Base-by-base conservation (phyloP, 1,284 basidiomycete genomes). In the Microbotryum lychnidis-dioicae region DNA sequence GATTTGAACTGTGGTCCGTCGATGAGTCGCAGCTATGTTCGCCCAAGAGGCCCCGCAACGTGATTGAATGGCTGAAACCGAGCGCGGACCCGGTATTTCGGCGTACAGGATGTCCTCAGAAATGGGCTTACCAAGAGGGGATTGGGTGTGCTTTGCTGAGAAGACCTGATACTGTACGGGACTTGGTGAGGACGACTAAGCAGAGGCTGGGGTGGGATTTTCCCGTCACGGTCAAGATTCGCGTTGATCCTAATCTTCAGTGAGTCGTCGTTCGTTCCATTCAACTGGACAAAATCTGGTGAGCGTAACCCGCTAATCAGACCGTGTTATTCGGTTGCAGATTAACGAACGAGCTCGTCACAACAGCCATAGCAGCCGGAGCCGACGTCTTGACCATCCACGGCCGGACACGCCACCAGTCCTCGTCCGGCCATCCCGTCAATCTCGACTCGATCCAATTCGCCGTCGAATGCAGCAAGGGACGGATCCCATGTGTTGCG, bases 191-290 rank as follows among this genome's bases (percentile, higher is more conserved):
- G 16, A 71, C 76, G 1, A 78, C 80, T n/a, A 79, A 81, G 60
- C 78, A 76, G 54, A 73, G 81, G 4, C 73, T 82, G 56, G 82
- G 81, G 0, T 77, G 78, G 73, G 71, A 72, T 16, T 83, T 77
- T 66, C 79, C 80, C n/a, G 79, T 84, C 33, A 79, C 77, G 54
- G 79, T 84, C 65, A 84, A 84, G 74, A 83, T 84, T 56, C 75
- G 82, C 10, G 75, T 83, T 16, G 82, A 83, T 70, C 69, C 74
- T 7, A 80, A 83, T 63, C 71, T 76, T 23, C 71, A 74, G 77
- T 79, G 64, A 60, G 75, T 73, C 18, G 8, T 48, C 18, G 25
- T 56, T 58, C 25, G 20, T 29, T 57, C 55, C 23, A 2, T 48
- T 31, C 51, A 14, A 42, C 14, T 18, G 14, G 16, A 42, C 37